Base-by-base conservation (phyloP, 2,329 filamentous ascomycete species). In the Thielaviopsis cerberus region DNA sequence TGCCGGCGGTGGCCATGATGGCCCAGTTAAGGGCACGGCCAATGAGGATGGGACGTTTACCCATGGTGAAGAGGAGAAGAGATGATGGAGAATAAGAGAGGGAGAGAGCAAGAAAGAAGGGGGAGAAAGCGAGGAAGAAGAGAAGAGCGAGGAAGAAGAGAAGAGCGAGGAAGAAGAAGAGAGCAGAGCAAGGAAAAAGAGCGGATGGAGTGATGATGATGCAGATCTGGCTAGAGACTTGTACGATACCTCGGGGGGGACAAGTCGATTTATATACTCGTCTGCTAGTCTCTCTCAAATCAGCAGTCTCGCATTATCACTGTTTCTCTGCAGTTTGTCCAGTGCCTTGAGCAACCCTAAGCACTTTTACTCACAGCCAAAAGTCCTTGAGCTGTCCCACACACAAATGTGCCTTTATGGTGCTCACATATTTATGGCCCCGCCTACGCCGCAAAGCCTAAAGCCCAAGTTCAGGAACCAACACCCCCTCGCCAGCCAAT, bases 11-110 rank as follows among this genome's bases (percentile, higher is more conserved):
- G 15, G 64, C 64, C 10, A 66, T 67, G 55, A 68, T 72, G 64
- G 69, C 68, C 67, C 68, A 71, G 55, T 70, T 67, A 17, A 75
- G 66, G n/a, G 67, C 63, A 27, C 63, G 64, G 20, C 69, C 69
- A 41, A 65, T 62, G 48, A 70, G 67, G 53, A 55, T 24, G 24
- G 22, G 30, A 27, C 55, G 1, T 60, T 60, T 11, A 63, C 63
- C 17, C 59, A 62, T 54, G 1, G 17, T 54, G 53, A 13, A 23
- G 22, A 22, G 11, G 3, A 34, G 26, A 22, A 4, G 6, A 22
- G 25, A 22, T 20, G 20, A 34, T 7, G 20, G 6, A 27, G 53
- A 22, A 2, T 26, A 1, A 45, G 3, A n/a, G 17, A 20, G 8
- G 37, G 4, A 4, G 20, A 4, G 17, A 4, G 20, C 4, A 45